phyloP scores from a whole-genome alignment of 805 yeast genomes.

The Suhomyces faveliae region DNA sequence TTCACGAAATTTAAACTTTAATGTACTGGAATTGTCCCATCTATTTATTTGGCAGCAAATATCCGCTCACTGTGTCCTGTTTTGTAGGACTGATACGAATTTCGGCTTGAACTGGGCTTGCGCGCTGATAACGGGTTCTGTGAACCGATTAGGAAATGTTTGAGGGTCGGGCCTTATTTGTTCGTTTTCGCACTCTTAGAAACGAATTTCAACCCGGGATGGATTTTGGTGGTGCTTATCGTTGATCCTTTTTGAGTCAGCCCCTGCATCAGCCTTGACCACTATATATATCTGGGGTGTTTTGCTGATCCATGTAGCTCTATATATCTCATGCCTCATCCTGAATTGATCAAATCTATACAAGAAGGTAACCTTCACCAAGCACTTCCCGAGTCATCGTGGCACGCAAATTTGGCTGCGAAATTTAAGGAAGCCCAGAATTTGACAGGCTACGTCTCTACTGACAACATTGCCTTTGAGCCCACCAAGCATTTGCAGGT shows the following conservation, averaged over 20 bases:
- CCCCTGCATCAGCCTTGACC: background rate
- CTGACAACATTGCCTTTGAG: constrained; percentile 21
- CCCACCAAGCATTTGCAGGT: constrained; percentile 35
- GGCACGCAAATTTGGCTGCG: constrained; percentile 31
- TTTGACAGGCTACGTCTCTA: constrained; percentile 8
- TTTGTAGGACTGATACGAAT: background rate
- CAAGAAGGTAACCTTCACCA: constrained; percentile 38
- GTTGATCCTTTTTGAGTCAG: background rate
- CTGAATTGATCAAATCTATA: constrained; percentile 9
- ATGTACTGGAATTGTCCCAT: background rate
- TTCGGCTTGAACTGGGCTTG: background rate
- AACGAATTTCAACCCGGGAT: background rate
- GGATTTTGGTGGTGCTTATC: background rate
- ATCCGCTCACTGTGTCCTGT: background rate
- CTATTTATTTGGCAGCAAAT: constrained; percentile 1
- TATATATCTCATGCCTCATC: constrained; percentile 3
- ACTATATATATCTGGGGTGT: background rate
- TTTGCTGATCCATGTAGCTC: background rate
- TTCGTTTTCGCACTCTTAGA: background rate
- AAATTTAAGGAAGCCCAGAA: constrained; percentile 20
- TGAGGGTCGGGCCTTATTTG: background rate
- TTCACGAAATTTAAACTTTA: background rate
- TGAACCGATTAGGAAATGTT: constrained; percentile 7
- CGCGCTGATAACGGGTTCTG: constrained; percentile 1
- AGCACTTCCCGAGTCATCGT: constrained; percentile 29